Base-by-base conservation (phyloP, 1,284 basidiomycete species). In the Hymenochaete sp. region DNA sequence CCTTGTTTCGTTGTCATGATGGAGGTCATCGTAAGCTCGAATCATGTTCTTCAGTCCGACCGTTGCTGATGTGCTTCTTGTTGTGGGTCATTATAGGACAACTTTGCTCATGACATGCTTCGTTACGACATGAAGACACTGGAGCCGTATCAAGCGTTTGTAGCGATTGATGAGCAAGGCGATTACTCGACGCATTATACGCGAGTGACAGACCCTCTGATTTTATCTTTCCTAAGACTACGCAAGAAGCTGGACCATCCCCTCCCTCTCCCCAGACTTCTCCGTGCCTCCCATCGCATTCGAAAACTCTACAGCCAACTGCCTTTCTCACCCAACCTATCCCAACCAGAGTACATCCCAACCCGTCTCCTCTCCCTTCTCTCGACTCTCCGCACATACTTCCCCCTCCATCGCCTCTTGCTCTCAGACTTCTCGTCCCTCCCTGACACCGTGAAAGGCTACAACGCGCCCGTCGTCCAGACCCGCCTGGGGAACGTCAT, bases 41-140 rank as follows among this genome's bases (percentile, higher is more conserved):
- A 3, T 13, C 37, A 18, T 31, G 29, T 41, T 16, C 26, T 31
- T 31, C 28, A n/a, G n/a, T n/a, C n/a, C n/a, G n/a, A n/a, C n/a
- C n/a, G n/a, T n/a, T 31, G 14, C 26, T 41, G 26, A 29, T 13
- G 19, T 38, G 29, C 24, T 31, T 27, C 4, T 18, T 18, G 25
- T 41, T 4, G 43, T 44, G 45, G 43, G 45, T 46, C 18, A 27
- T 26, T 13, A 36, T 14, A 91, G 86, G 96, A 99, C 64, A 99
- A 99, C 62, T 91, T 99, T 52, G 82, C 93, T 2, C 96, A 98
- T 61, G 96, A 99, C 59, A 77, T 97, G 55, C 75, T 99, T 36
- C 83, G 95, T 25, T 98, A 96, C 58, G 82, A 92, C 55, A 67
- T 87, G 28, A 67, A 71, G 48, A 90, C 79, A 2, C 70, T 88